These are phyloP conservation scores for Candida suzukii DNA, from an alignment of 805 yeast genomes.

Conservation along the genomic window DNA sequence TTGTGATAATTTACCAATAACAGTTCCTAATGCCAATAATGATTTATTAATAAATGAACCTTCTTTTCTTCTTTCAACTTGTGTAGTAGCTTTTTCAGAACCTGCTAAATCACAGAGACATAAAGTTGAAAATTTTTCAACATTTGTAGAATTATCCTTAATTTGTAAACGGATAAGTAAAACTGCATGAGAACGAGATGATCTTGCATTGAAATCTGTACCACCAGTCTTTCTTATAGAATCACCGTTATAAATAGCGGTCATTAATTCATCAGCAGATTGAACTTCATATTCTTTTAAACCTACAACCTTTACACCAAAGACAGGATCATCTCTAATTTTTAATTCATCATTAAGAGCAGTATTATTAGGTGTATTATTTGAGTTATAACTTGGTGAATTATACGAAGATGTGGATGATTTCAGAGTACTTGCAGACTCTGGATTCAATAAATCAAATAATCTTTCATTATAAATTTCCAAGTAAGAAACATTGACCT, in stretches of 20 bases:
- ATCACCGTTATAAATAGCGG: conserved; percentile 63
- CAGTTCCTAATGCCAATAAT: conserved; percentile 81
- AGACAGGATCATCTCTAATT: conserved; percentile 67
- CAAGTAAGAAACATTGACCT: conserved; percentile 61
- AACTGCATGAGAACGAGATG: conserved; percentile 90
- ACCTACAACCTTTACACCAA: conserved; percentile 73
- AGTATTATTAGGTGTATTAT: conserved; percentile 2
- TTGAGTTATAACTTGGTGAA: not conserved
- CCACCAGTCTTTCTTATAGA: conserved; percentile 71
- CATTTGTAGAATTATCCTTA: conserved; percentile 32
- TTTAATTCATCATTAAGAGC: conserved; percentile 44
- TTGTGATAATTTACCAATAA: conserved; percentile 65
- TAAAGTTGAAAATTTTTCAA: conserved; percentile 47
- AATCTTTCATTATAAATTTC: conserved; percentile 87
- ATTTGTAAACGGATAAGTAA: conserved; percentile 56
- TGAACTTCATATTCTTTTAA: conserved; percentile 54
- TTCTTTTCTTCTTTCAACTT: conserved; percentile 80
- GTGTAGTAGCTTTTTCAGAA: conserved; percentile 79
- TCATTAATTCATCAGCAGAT: conserved; percentile 52
- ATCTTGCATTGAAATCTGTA: conserved; percentile 81
- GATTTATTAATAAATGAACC: conserved; percentile 93
- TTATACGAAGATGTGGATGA: conserved; percentile 3
- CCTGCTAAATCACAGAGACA: conserved; percentile 95
- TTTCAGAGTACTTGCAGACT: conserved; percentile 16
- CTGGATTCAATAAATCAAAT: conserved; percentile 59